These are phyloP conservation scores for Bathelium albidoporum DNA, from an alignment of 495 filamentous ascomycete genomes.

Conservation along the genomic window DNA sequence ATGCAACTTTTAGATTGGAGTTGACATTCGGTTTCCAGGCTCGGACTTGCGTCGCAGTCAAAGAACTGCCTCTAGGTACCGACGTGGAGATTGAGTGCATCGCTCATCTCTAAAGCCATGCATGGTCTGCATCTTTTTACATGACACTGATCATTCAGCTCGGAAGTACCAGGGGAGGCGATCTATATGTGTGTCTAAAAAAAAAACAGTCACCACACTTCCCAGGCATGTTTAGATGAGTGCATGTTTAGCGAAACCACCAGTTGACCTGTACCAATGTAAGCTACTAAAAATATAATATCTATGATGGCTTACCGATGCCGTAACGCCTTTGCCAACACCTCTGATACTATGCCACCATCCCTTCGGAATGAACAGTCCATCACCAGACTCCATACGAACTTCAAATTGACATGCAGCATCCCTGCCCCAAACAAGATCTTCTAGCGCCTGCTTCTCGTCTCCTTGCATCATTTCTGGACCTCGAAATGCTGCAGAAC, in stretches of 20 bases:
- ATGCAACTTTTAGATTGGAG: not conserved
- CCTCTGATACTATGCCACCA: constrained; percentile 97
- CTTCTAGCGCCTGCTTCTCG: constrained; percentile 55
- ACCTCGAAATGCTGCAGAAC: constrained; percentile 53
- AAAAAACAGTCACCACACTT: too few relatives aligned
- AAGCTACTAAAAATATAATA: constrained; percentile 18
- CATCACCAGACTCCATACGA: constrained; percentile 54
- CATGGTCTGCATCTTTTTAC: not conserved
- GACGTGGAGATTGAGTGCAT: constrained; percentile 68
- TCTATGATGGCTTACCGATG: constrained; percentile 45
- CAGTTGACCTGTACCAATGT: constrained; percentile 60
- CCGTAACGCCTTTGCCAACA: constrained; percentile 51
- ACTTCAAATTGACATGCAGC: constrained; percentile 39
- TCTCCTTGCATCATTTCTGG: constrained; percentile 87
- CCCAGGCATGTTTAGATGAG: not conserved
- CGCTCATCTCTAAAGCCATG: constrained; percentile 25
- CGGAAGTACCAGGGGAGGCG: not conserved
- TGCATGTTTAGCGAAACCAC: constrained; percentile 64
- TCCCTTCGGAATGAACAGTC: constrained; percentile 75
- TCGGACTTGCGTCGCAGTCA: constrained; percentile 58
- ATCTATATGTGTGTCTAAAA: not conserved
- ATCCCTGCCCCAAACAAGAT: constrained; percentile 55
- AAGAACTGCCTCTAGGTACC: constrained; percentile 51
- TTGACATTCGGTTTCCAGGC: constrained; percentile 4
- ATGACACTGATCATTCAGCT: not conserved